Conservation (phyloP, 306 rosid species). For the Lagenaria siceraria region DNA sequence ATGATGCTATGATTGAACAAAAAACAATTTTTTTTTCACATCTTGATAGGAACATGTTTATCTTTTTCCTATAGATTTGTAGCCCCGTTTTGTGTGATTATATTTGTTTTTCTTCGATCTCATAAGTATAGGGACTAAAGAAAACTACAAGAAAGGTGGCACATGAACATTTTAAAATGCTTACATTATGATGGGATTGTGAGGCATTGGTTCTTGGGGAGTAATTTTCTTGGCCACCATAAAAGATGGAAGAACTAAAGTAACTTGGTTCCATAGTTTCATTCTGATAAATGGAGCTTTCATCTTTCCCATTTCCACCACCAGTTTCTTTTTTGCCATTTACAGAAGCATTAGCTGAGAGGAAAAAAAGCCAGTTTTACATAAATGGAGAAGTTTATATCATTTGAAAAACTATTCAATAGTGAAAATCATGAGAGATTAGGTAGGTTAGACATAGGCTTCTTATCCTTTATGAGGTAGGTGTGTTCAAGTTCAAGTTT, state of each 20-base stretch:
- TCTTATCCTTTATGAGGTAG: not conserved
- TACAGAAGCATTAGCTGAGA: conserved; percentile 14
- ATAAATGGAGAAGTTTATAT: not conserved
- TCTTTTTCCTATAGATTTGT: too few species aligned
- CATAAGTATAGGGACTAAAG: too few species aligned
- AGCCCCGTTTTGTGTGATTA: too few species aligned
- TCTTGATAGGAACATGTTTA: too few species aligned
- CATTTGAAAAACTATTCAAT: not conserved
- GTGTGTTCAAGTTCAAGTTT: not conserved
- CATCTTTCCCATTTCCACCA: conserved; percentile 25
- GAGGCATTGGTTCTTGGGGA: conserved; percentile 42
- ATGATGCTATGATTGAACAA: too few species aligned
- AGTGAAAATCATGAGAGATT: not conserved
- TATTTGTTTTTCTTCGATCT: too few species aligned
- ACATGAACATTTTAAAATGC: conserved; percentile 1
- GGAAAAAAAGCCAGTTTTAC: not conserved
- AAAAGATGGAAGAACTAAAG: conserved; percentile 67
- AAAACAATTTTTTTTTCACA: too few species aligned
- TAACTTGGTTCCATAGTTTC: conserved; percentile 43
- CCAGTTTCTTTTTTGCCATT: conserved; percentile 30
- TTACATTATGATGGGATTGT: conserved; percentile 42
- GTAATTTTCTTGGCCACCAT: conserved; percentile 87
- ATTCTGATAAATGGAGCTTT: conserved; percentile 30
- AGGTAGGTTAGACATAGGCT: not conserved
- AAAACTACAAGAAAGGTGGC: not conserved